phyloP scores from a whole-genome alignment of 2,329 filamentous ascomycete species.

The Pseudogymnoascus sp. region DNA sequence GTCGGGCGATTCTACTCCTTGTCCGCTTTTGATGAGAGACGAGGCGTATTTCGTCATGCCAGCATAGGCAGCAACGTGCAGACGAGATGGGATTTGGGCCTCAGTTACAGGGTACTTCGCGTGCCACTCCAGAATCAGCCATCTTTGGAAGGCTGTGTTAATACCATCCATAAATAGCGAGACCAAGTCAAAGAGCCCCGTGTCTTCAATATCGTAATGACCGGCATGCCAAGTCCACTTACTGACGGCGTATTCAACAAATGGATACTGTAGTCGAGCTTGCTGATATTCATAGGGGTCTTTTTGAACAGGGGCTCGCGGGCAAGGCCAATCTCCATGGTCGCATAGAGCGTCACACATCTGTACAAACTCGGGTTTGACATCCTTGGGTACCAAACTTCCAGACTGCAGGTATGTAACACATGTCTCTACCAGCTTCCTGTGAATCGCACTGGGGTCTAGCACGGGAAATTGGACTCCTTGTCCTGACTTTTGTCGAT shows the following conservation, averaged over 20 bases:
- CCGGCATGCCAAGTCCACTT: constrained; percentile 16
- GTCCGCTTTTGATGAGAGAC: constrained; percentile 12
- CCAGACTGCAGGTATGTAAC: constrained; percentile 13
- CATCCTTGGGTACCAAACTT: constrained; percentile 3
- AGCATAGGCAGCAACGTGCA: constrained; percentile 8
- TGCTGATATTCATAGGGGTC: constrained; percentile 14
- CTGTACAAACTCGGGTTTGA: neutral
- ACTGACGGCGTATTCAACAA: constrained; percentile 17
- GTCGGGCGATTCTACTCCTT: neutral
- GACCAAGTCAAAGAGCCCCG: constrained; percentile 12
- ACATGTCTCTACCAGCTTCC: constrained; percentile 10
- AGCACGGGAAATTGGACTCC: constrained; percentile 13
- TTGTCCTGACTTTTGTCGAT: constrained; percentile 3
- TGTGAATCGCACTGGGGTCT: constrained; percentile 8
- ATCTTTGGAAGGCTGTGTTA: constrained; percentile 13
- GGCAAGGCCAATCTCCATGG: neutral
- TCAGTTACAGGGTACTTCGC: neutral
- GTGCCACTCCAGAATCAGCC: constrained; percentile 10
- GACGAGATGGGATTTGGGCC: neutral
- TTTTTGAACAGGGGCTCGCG: neutral
- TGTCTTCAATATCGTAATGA: constrained; percentile 15
- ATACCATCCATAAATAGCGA: constrained; percentile 12
- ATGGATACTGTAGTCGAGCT: constrained; percentile 16
- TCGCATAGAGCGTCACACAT: neutral
- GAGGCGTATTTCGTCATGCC: constrained; percentile 13